A percentile compares a stretch with the other conserved stretches of the same genome.
phyloP scores from a whole-genome alignment of 2,329 filamentous ascomycete genomes.

The Orbilia quercus region DNA sequence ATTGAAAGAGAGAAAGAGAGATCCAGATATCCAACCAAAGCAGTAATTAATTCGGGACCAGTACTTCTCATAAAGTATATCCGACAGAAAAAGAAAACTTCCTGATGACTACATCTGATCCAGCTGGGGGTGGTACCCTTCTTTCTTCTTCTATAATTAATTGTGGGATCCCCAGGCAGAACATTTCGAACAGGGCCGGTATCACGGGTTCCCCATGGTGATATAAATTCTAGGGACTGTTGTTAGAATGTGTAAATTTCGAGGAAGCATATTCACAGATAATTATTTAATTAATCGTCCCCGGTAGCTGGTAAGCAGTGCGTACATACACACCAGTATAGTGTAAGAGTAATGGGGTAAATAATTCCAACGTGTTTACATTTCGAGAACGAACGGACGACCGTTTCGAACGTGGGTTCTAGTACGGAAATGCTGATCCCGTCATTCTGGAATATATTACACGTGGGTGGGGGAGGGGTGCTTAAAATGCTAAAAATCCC shows the following conservation, averaged over 20 bases:
- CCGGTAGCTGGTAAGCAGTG: neutral
- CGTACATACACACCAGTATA: neutral
- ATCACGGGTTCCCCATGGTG: neutral
- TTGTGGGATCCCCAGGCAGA: constrained; percentile 22
- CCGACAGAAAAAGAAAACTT: constrained; percentile 22
- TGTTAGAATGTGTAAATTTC: constrained; percentile 7
- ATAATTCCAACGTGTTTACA: neutral
- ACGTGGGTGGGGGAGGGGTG: too few relatives aligned
- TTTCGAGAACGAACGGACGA: constrained; percentile 1
- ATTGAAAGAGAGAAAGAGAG: neutral
- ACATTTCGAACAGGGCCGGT: neutral
- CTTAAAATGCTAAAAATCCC: constrained; percentile 31
- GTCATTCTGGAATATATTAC: constrained; percentile 45
- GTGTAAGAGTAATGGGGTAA: too few relatives aligned
- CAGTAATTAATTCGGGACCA: too few relatives aligned
- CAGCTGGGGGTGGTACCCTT: constrained; percentile 16
- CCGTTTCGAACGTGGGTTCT: constrained; percentile 11
- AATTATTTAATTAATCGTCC: neutral
- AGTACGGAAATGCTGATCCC: constrained; percentile 10
- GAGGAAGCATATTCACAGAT: neutral
- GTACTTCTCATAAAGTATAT: neutral
- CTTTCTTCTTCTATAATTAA: too few relatives aligned
- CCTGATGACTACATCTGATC: constrained; percentile 12
- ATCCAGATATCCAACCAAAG: too few relatives aligned
- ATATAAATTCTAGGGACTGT: constrained; percentile 27